Percentiles rank a stretch among this genome's conserved stretches.
Evolutionary conservation across 2,329 filamentous ascomycete genomes (phyloP).

Genomic region (Geoglossum cookeanum): DNA sequence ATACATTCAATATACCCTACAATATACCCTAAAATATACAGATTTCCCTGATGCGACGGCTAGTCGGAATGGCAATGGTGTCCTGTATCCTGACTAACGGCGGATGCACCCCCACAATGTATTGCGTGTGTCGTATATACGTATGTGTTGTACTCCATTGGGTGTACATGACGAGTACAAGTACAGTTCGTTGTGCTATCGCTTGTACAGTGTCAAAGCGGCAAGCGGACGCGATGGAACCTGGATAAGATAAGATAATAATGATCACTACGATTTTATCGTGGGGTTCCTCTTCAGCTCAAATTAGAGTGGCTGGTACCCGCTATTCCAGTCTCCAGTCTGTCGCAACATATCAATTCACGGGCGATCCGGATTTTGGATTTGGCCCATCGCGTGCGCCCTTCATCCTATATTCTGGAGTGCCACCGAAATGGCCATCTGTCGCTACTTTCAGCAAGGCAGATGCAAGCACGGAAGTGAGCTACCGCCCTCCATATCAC

Average conservation of each 20-base stretch:
- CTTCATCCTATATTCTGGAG: background rate
- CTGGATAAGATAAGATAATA: background rate
- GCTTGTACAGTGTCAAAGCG: too few species aligned
- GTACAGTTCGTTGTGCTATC: too few species aligned
- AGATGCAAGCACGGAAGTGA: slow-evolving; percentile 46
- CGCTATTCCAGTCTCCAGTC: background rate
- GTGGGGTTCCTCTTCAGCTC: background rate
- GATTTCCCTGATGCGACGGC: too few species aligned
- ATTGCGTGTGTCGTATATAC: too few species aligned
- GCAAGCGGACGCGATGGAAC: background rate
- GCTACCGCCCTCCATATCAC: slow-evolving; percentile 8
- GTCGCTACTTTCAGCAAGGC: slow-evolving; percentile 25
- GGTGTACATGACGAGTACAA: too few species aligned
- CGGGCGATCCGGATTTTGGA: background rate
- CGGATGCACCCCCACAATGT: too few species aligned
- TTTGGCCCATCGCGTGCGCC: background rate
- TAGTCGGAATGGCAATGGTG: too few species aligned
- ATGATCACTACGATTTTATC: background rate
- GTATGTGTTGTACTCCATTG: too few species aligned
- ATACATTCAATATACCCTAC: too few species aligned
- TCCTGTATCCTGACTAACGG: too few species aligned
- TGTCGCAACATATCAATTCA: background rate
- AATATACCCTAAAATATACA: too few species aligned
- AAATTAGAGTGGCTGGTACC: background rate
- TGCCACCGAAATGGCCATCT: background rate